Base-by-base conservation (phyloP, 805 yeast genomes). In the Barnettozyma botsteinii region DNA sequence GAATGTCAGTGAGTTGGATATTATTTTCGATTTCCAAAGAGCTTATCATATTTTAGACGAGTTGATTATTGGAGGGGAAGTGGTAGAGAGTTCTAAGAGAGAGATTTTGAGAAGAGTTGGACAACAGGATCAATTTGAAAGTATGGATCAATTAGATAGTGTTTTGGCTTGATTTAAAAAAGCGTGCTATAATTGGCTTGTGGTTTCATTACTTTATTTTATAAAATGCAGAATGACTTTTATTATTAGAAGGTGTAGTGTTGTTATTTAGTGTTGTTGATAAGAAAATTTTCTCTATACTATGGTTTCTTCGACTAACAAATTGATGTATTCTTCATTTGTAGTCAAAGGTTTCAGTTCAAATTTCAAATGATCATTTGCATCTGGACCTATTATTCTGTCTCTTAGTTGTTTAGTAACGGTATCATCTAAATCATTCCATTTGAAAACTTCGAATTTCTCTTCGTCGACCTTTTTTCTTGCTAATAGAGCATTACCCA, bases 1-100 rank as follows among this genome's bases (percentile, higher is more conserved):
- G 11, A 91, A 87, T 56, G 98, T 93, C 14, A 88, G 97, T 64
- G 98, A 93, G 60, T 69, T 93, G 53, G 98, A 93, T 64, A 93
- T 93, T 47, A 93, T 93, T 36, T 93, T 93, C 73, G 93, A 94
- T 56, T 93, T 93, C 65, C 85, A 85, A 52, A 84, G 85, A 57
- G 97, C 98, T 0, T 93, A 93, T 60, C 85, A 86, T 62, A 82
- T 93, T 11, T 67, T 93, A 48, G 96, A 93, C 60, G 98, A 93
- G 60, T 68, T 93, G 50, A 62, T 93, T 36, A 73, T 91, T 36
- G 96, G 89, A 50, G 98, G 98, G 0, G 80, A 82, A 36, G 61
- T 93, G 17, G 84, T 85, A 48, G 98, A 93, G 57, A 75, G 86
- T 32, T 81, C 91, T 12, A 79, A 81, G 50, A 74, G 78, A 40